Conservation (phyloP, 2,329 filamentous ascomycete genomes). For the Dryadomyces quercus-mongolicae region DNA sequence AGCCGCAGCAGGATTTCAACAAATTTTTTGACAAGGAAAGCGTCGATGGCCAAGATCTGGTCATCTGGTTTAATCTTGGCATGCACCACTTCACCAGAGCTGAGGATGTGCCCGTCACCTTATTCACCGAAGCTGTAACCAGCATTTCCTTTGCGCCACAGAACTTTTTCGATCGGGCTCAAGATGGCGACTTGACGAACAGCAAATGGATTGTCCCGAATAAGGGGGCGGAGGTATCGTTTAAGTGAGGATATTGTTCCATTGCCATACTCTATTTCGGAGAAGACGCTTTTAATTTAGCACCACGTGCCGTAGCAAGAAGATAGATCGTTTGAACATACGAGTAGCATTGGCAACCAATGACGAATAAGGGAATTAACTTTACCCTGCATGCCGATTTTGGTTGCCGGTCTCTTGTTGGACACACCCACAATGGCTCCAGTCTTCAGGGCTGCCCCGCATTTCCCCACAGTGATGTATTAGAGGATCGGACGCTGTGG, state of each 20-base stretch:
- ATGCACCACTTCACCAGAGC: constrained; percentile 36
- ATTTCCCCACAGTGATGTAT: background rate
- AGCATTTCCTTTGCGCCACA: constrained; percentile 21
- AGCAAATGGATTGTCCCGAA: constrained; percentile 20
- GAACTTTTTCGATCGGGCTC: constrained; percentile 20
- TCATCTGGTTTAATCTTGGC: constrained; percentile 38
- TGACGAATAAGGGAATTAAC: background rate
- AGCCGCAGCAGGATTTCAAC: constrained; percentile 28
- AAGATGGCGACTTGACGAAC: constrained; percentile 25
- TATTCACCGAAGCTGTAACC: constrained; percentile 20
- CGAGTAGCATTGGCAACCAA: background rate
- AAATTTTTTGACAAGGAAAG: constrained; percentile 31
- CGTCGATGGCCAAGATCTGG: constrained; percentile 26
- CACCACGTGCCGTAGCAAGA: too few species aligned
- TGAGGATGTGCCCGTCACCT: constrained; percentile 23
- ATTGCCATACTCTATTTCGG: too few species aligned
- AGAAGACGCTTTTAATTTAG: too few species aligned
- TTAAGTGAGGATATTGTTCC: background rate
- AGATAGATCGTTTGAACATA: too few species aligned
- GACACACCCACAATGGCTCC: background rate
- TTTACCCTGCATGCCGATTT: background rate
- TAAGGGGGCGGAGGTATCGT: background rate
- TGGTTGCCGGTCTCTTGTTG: background rate
- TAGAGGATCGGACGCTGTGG: too few species aligned
- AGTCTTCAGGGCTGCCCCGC: background rate